Conservation (phyloP, 2,329 filamentous ascomycete genomes). For the Cytospora paraplurivora region DNA sequence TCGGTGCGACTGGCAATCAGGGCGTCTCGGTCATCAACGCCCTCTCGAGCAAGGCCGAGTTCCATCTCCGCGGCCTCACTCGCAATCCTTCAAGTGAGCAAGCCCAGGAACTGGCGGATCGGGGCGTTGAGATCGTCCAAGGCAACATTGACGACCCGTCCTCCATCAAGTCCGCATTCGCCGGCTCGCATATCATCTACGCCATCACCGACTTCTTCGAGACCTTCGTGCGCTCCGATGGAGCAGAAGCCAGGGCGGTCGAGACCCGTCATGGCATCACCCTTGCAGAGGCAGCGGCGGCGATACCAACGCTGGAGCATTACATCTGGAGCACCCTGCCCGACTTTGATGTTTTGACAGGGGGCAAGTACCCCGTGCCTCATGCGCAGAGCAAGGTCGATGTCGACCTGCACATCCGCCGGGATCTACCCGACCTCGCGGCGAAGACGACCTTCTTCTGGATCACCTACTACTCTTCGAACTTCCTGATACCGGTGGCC, state of each 20-base stretch:
- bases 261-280: conserved; percentile 44
- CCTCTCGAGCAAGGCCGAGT: conserved; percentile 24
- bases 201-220: conserved; percentile 36
- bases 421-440: conserved; percentile 34
- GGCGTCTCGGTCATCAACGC: conserved; percentile 3
- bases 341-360: conserved; percentile 34
- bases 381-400: conserved; percentile 45
- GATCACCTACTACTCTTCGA: conserved; percentile 29
- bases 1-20: conserved; percentile 11
- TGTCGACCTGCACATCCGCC: conserved; percentile 43
- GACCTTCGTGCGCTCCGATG: background rate
- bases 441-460: conserved; percentile 43
- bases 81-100: conserved; percentile 30
- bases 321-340: conserved; percentile 49
- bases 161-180: conserved; percentile 31
- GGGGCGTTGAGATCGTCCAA: conserved; percentile 33
- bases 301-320: conserved; percentile 41
- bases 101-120: conserved; percentile 29
- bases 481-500: conserved; percentile 27
- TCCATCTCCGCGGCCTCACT: conserved; percentile 34
- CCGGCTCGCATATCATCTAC: conserved; percentile 35
- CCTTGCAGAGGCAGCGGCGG: conserved; percentile 42
- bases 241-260: conserved; percentile 34
- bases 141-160: conserved; percentile 31
- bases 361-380: conserved; percentile 37